Percentiles rank a stretch among this genome's conserved stretches.
Conservation (phyloP, 208 protist genomes). For the Vickermania ingenoplastis region DNA sequence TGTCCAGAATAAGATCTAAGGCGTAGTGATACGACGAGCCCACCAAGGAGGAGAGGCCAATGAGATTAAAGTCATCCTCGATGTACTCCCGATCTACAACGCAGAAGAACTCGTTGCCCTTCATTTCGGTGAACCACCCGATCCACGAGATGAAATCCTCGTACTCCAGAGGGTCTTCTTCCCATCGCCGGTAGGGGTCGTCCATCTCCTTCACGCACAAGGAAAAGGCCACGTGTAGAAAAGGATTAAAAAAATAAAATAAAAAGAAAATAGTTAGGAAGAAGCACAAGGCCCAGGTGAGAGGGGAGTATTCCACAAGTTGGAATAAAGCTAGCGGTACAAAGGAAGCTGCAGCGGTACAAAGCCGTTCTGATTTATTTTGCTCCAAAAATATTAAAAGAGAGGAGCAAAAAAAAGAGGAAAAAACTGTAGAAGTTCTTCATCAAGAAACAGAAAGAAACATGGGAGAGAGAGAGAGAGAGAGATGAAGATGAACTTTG, state of each 20-base stretch:
- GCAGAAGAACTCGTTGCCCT: constrained; percentile 98
- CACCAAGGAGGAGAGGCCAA: constrained; percentile 90
- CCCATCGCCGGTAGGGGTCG: constrained; percentile 1
- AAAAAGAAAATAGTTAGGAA: constrained; percentile 11
- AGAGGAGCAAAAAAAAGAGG: too few species aligned
- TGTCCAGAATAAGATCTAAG: constrained; percentile 96
- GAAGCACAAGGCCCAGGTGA: not conserved
- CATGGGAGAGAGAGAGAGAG: too few species aligned
- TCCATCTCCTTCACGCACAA: constrained; percentile 4
- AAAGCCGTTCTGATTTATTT: too few species aligned
- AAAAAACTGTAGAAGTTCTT: too few species aligned
- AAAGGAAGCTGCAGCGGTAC: too few species aligned
- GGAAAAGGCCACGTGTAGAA: not conserved
- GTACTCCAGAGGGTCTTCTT: constrained; percentile 58
- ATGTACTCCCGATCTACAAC: constrained; percentile 96
- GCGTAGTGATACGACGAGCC: constrained; percentile 95
- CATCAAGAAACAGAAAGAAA: too few species aligned
- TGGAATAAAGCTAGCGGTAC: too few species aligned
- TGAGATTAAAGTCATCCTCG: constrained; percentile 98
- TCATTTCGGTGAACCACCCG: constrained; percentile 95
- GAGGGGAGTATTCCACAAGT: not conserved
- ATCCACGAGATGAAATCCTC: constrained; percentile 94
- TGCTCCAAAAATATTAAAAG: too few species aligned
- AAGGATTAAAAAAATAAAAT: constrained; percentile 4
- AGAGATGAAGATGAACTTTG: too few species aligned